Conservation (phyloP, 352 stramenopile genomes). For the Plasmopara muralis region DNA sequence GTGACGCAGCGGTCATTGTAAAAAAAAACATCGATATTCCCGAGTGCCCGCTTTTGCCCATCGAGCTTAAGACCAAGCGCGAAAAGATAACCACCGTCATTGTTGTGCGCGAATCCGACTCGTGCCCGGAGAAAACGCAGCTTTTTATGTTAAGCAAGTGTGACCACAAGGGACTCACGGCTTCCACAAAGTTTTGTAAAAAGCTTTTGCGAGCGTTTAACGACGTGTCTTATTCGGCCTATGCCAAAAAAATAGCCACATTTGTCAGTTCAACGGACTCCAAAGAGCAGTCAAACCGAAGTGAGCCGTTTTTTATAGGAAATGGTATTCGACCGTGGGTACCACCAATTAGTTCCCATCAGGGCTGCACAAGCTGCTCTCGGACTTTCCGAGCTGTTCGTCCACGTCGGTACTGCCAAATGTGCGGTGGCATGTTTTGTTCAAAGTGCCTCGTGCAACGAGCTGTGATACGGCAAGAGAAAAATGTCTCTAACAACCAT, state of each 20-base stretch:
- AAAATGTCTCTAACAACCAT: slow-evolving; percentile 10
- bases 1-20: slow-evolving; percentile 57
- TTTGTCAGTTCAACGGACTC: slow-evolving; percentile 12
- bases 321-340: slow-evolving; percentile 52
- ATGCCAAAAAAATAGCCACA: slow-evolving; percentile 54
- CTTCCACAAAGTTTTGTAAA: slow-evolving; percentile 39
- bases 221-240: slow-evolving; percentile 39
- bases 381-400: slow-evolving; percentile 47
- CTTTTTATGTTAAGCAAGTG: slow-evolving; percentile 51
- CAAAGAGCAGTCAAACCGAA: slow-evolving; percentile 19
- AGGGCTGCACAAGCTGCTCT: slow-evolving; percentile 53
- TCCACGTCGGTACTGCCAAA: slow-evolving; percentile 57
- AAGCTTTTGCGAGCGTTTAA: slow-evolving; percentile 46
- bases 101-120: slow-evolving; percentile 41
- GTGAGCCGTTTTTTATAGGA: slow-evolving; percentile 22
- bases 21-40: slow-evolving; percentile 52
- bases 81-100: slow-evolving; percentile 42
- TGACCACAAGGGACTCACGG: slow-evolving; percentile 40
- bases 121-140: slow-evolving; percentile 28
- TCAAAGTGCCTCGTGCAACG: slow-evolving; percentile 59
- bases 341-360: slow-evolving; percentile 26
- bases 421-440: slow-evolving; percentile 74
- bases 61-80: slow-evolving; percentile 53
- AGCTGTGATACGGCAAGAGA: slow-evolving; percentile 29
- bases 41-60: slow-evolving; percentile 43